phyloP scores from a whole-genome alignment of 2,329 filamentous ascomycete species.

The Botryotinia convoluta region DNA sequence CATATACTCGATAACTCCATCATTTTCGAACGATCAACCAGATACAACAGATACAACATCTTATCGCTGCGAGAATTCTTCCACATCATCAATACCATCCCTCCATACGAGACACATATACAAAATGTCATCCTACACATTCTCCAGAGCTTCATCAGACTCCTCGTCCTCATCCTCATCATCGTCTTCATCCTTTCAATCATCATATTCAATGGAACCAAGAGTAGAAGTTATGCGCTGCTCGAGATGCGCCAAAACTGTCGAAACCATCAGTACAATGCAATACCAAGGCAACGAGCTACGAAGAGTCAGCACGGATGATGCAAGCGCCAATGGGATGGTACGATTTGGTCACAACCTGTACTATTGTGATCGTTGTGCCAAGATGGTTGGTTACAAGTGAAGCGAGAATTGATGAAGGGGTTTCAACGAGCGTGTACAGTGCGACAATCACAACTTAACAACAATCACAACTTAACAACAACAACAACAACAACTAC shows the following conservation, averaged over 20 bases:
- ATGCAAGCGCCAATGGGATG: slow-evolving; percentile 58
- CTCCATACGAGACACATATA: neutral
- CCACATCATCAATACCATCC: neutral
- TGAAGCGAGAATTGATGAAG: slow-evolving; percentile 40
- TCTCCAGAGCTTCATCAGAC: slow-evolving; percentile 26
- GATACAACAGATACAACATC: neutral
- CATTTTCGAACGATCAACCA: neutral
- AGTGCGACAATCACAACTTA: neutral
- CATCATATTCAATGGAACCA: slow-evolving; percentile 23
- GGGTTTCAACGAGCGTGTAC: slow-evolving; percentile 5
- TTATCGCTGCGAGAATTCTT: neutral
- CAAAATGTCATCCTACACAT: slow-evolving; percentile 3
- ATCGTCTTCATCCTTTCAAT: slow-evolving; percentile 27
- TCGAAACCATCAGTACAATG: slow-evolving; percentile 53
- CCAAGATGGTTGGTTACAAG: slow-evolving; percentile 62
- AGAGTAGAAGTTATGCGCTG: slow-evolving; percentile 59
- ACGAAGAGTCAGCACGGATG: slow-evolving; percentile 47
- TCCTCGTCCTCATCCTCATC: slow-evolving; percentile 25
- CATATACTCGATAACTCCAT: neutral
- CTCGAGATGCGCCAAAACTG: slow-evolving; percentile 58
- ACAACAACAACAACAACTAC: neutral
- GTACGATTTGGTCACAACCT: slow-evolving; percentile 63
- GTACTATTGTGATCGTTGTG: slow-evolving; percentile 64
- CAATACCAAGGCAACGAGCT: slow-evolving; percentile 22
- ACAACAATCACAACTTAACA: neutral